Conservation (phyloP, 257 asterid species). For the Fraxinus excelsior region DNA sequence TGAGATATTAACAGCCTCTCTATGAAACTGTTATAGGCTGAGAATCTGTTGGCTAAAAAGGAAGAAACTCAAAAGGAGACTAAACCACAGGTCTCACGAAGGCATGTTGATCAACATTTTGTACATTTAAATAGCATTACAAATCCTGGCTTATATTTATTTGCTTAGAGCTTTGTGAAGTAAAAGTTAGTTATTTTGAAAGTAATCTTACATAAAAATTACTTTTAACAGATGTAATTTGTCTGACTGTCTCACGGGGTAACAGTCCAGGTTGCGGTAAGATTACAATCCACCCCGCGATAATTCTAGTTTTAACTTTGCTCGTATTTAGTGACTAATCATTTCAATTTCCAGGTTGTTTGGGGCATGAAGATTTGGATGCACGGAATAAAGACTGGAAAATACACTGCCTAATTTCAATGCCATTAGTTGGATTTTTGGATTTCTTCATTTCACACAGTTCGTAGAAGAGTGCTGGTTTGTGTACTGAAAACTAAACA, state of each 20-base stretch:
- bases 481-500: not conserved
- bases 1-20: not conserved
- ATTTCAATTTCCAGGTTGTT: conserved; percentile 51
- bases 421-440: not conserved
- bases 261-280: conserved; percentile 56
- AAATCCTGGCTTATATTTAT: not conserved
- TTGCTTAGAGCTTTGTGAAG: not conserved
- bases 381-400: not conserved
- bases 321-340: not conserved
- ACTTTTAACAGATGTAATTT: conserved; percentile 21
- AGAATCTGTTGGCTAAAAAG: conserved; percentile 41
- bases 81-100: conserved; percentile 44
- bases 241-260: conserved; percentile 48
- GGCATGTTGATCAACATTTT: conserved; percentile 36
- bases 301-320: not conserved
- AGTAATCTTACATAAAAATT: too few relatives aligned
- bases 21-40: conserved; percentile 45
- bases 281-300: not conserved
- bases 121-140: not conserved
- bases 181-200: too few relatives aligned
- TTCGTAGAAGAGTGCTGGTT: not conserved
- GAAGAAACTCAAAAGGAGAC: conserved; percentile 58
- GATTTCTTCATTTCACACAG: not conserved
- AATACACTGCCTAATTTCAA: not conserved
- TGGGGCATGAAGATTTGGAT: conserved; percentile 44